phyloP scores from a whole-genome alignment of 257 asterid species.

The Primulina eburnea region DNA sequence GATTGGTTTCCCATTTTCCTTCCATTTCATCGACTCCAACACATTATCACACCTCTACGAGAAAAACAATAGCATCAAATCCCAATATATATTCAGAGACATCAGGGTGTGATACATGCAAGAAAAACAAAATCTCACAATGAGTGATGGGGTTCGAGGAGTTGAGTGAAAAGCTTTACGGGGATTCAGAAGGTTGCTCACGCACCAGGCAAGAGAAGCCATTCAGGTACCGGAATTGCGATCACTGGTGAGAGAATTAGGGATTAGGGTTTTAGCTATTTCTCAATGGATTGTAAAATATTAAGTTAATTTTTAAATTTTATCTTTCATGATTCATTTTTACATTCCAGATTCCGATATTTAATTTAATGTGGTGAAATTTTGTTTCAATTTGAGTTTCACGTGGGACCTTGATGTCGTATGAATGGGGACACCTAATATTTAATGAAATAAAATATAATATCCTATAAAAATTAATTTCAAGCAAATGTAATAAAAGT shows the following conservation, averaged over 20 bases:
- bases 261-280: background rate
- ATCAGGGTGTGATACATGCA: background rate
- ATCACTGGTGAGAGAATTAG: background rate
- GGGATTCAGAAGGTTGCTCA: conserved; percentile 32
- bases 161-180: conserved; percentile 24
- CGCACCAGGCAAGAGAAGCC: conserved; percentile 50
- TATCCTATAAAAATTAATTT: background rate
- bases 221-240: conserved; percentile 19
- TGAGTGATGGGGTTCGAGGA: conserved; percentile 20
- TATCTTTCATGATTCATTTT: too few species aligned
- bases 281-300: too few species aligned
- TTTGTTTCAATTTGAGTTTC: too few species aligned
- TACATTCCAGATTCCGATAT: too few species aligned
- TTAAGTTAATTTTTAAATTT: too few species aligned
- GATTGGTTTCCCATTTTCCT: conserved; percentile 49
- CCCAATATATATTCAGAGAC: background rate
- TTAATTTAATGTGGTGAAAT: too few species aligned
- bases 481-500: background rate
- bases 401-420: too few species aligned
- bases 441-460: too few species aligned
- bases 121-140: conserved; percentile 28
- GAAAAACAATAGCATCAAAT: conserved; percentile 4
- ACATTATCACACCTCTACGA: conserved; percentile 58
- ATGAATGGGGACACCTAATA: too few species aligned
- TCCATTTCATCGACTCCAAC: conserved; percentile 65